phyloP scores from a whole-genome alignment of 768 basidiomycete species.

The Tricholoma furcatifolium region DNA sequence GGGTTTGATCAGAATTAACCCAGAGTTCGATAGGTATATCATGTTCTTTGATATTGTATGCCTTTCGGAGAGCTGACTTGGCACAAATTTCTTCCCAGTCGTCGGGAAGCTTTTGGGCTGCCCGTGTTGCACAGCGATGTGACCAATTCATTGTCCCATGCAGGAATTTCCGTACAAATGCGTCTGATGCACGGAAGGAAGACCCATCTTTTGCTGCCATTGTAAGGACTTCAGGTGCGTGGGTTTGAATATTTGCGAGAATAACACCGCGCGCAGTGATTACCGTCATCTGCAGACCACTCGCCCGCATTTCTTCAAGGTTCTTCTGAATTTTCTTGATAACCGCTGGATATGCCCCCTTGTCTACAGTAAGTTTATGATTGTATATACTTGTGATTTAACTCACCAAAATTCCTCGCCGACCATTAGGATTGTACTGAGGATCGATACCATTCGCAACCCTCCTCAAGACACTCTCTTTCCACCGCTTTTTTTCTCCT shows the following conservation, averaged over 20 bases:
- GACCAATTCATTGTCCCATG: not conserved
- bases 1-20: no score
- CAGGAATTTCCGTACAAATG: not conserved
- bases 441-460: not conserved
- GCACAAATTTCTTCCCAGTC: no score
- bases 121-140: not conserved
- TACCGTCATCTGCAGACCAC: not conserved
- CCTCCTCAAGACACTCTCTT: not conserved
- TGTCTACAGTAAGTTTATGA: no score
- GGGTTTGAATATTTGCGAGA: not conserved
- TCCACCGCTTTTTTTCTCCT: not conserved
- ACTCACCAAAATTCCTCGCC: no score
- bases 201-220: no score
- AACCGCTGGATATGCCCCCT: not conserved
- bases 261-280: not conserved
- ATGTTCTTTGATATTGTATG: no score
- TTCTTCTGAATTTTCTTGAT: not conserved
- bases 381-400: no score
- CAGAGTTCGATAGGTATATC: no score
- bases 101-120: no score
- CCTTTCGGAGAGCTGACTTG: no score
- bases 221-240: not conserved
- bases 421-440: no score
- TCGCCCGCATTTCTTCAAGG: not conserved
- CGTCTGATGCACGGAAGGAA: slow-evolving; percentile 20